These are phyloP conservation scores for Entomortierella beljakovae DNA, from an alignment of 192 early-diverging fungal species.

Conservation along the genomic window DNA sequence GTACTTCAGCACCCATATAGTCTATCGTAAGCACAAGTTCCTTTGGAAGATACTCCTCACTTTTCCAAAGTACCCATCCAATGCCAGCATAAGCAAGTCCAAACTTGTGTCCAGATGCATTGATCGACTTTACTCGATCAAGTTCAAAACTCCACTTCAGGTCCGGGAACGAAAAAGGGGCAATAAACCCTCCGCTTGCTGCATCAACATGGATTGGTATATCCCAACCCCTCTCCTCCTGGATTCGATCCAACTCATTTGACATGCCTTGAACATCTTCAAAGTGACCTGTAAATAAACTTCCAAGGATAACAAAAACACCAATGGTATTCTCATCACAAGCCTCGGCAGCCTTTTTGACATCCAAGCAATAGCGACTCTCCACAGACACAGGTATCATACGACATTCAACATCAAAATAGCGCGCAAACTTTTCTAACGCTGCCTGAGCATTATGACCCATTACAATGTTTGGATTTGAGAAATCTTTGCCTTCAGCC, in stretches of 20 bases:
- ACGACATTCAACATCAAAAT: constrained; percentile 65
- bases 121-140: constrained; percentile 79
- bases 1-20: constrained; percentile 76
- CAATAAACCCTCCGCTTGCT: constrained; percentile 85
- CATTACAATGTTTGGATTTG: constrained; percentile 85
- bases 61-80: constrained; percentile 85
- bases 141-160: constrained; percentile 69
- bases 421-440: constrained; percentile 56
- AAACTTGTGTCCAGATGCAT: constrained; percentile 88
- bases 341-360: constrained; percentile 72
- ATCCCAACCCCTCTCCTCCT: constrained; percentile 69
- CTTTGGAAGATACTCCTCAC: constrained; percentile 72
- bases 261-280: constrained; percentile 77
- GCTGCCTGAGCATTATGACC: constrained; percentile 77
- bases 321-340: constrained; percentile 91
- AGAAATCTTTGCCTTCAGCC: constrained; percentile 71
- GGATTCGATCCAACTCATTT: constrained; percentile 67
- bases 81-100: constrained; percentile 86
- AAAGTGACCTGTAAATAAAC: constrained; percentile 81
- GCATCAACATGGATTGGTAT: constrained; percentile 89
- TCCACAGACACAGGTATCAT: constrained; percentile 30
- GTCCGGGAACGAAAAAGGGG: constrained; percentile 81
- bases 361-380: constrained; percentile 64
- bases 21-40: constrained; percentile 82
- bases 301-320: constrained; percentile 78